A percentile compares a stretch with the other conserved stretches of the same genome.
Conservation (phyloP, 352 stramenopile genomes). For the Pythium sp. region DNA sequence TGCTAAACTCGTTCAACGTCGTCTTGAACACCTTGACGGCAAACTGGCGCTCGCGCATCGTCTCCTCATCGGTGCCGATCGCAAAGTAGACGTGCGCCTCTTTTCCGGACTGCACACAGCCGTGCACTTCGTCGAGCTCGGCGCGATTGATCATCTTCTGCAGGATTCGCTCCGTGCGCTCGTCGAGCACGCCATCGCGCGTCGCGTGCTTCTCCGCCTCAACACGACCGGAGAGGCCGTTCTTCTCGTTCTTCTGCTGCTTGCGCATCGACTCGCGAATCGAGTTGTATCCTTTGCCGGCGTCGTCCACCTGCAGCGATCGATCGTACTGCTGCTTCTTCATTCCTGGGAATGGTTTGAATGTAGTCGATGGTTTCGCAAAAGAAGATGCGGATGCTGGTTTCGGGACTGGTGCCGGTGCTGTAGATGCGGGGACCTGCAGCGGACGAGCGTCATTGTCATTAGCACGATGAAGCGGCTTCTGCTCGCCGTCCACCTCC, state of each 20-base stretch:
- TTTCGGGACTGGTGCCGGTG: not conserved
- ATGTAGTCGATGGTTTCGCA: slow-evolving; percentile 16
- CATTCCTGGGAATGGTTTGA: slow-evolving; percentile 14
- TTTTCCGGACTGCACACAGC: slow-evolving; percentile 78
- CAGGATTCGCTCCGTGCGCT: slow-evolving; percentile 63
- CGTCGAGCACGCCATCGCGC: slow-evolving; percentile 73
- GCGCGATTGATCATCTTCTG: slow-evolving; percentile 75
- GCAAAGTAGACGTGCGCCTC: slow-evolving; percentile 83
- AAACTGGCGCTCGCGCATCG: slow-evolving; percentile 28
- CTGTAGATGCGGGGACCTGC: not conserved
- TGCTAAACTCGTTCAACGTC: slow-evolving; percentile 80
- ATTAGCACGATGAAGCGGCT: not conserved
- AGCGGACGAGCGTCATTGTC: not conserved
- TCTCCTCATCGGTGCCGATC: slow-evolving; percentile 45
- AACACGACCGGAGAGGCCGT: slow-evolving; percentile 47
- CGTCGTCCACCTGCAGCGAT: slow-evolving; percentile 26
- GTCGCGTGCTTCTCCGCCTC: slow-evolving; percentile 56
- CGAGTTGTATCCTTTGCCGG: slow-evolving; percentile 48
- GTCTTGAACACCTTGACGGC: slow-evolving; percentile 85
- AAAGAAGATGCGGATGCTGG: not conserved
- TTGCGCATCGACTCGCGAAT: slow-evolving; percentile 51
- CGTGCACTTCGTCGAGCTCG: slow-evolving; percentile 68
- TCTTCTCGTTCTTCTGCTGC: slow-evolving; percentile 56
- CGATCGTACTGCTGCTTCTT: slow-evolving; percentile 38
- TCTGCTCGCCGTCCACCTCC: slow-evolving; percentile 5